These are phyloP conservation scores for Clitopilus hobsonii DNA, from an alignment of 768 basidiomycete species.

Conservation along the genomic window DNA sequence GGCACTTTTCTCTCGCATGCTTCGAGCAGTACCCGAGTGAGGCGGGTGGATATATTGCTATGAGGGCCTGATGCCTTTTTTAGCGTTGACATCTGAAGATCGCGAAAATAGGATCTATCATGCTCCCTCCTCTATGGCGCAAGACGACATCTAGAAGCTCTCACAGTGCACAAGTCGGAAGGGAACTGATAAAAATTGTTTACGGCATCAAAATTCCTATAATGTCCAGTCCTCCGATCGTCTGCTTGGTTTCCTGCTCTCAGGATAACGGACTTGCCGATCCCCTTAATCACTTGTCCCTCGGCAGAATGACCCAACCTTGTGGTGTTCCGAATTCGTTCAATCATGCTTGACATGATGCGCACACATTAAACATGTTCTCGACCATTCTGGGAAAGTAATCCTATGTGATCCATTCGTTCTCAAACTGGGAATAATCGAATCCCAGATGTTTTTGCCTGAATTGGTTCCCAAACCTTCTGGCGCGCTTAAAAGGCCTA, in stretches of 20 bases:
- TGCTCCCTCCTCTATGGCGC: conserved; percentile 4
- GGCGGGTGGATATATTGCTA: not conserved
- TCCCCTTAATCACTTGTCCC: conserved; percentile 16
- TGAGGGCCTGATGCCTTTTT: not conserved
- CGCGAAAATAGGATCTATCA: not conserved
- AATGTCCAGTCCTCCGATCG: conserved; percentile 15
- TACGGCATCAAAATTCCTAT: conserved; percentile 16
- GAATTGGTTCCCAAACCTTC: conserved; percentile 9
- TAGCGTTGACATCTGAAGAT: not conserved
- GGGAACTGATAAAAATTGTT: conserved; percentile 8
- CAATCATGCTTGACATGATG: conserved; percentile 16
- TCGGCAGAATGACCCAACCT: conserved; percentile 21
- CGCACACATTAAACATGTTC: conserved; percentile 13
- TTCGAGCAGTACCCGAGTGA: not conserved
- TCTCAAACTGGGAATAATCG: conserved; percentile 10
- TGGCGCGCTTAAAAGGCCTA: conserved; percentile 11
- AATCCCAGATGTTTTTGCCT: conserved; percentile 12
- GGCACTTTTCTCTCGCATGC: not conserved
- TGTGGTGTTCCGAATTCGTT: conserved; percentile 14
- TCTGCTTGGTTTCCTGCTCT: conserved; percentile 9
- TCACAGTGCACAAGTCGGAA: conserved; percentile 7
- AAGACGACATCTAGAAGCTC: conserved; percentile 9
- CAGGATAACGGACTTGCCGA: conserved; percentile 15
- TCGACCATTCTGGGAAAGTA: conserved; percentile 14
- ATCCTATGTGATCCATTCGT: conserved; percentile 16